Base-by-base conservation (phyloP, 768 basidiomycete genomes). In the Boletus fagicola region DNA sequence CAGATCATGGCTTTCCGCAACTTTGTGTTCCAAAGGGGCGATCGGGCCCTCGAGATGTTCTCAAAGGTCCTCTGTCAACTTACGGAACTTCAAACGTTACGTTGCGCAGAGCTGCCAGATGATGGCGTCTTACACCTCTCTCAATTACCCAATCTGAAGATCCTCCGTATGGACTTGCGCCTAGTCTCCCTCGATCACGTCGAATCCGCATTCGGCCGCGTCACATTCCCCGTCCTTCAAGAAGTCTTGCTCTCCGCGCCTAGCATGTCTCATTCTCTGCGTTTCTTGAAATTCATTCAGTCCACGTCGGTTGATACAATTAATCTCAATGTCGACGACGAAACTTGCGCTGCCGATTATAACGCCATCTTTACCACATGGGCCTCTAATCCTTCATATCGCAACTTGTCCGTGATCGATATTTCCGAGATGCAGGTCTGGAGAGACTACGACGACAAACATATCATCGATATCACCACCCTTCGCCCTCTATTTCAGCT, bases 321-420 rank as follows among this genome's bases (percentile, higher is more conserved):
- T 43, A 69, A 70, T 65, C 66, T 70, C 68, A 69, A 70, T 30
- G 51, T 69, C 50, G 68, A 69, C 50, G 68, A 69, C 51, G 68
- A 69, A 66, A 68, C 66, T 7, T 64, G 64, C 45, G 68, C 68
- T 51, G 53, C 60, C 18, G 64, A 62, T 51, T 69, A 70, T 42
- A 49, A 62, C 7, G 35, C 36, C 46, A 68, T 70, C 13, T 69
- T 69, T 39, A 54, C 62, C 3, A 6, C 46, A 4, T 70, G 68
- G 68, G 66, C 64, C 36, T 49, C 59, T 5, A 60, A 68, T 33
- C 66, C 64, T 0, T 51, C 59, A 3, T 69, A 70, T 22, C 64
- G 46, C n/a, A 62, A 70, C 28, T 2, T 69, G 8, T 68, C 68
- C 20, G 53, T 58, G 20, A 64, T 69, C 49, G 68, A 69, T 31